Evolutionary conservation across 192 early-diverging fungal genomes (phyloP), one percentile per base, ranked within the genome.

Genomic region (Paraglomus occultum): DNA sequence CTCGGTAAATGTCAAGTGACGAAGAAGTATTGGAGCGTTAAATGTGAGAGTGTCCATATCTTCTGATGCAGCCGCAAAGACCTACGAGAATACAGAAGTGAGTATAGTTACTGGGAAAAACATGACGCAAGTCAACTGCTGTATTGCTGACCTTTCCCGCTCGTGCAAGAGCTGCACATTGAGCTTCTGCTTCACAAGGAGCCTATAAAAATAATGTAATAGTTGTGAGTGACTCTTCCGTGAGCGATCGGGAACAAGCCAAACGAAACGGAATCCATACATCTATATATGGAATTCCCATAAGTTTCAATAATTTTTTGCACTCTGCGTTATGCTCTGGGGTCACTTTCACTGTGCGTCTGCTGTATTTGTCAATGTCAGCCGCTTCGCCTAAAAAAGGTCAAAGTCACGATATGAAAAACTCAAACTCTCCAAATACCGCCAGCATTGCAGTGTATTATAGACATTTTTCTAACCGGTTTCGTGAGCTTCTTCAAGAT

Each of bases 31-130:
- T 0, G 97, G 94, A 1, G 95, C 78, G 10, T 88, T 89, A 79
- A 99, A 99, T 12, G 94, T 92, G 53, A 99, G 80, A 0, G 97
- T 99, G 69, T 99, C 97, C 95, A 99, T 98, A 80, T 99, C 97
- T 72, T 99, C 95, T 10, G 94, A 95, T 17, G 93, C 95, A 15
- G 95, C 94, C 38, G 91, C 97, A 75, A 88, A 97, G 2, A 99
- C 94, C 82, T 83, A 39, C 74, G n/a, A 40, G 22, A 18, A 9
- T 76, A 73, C 54, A 20, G 31, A 31, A 3, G 3, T 31, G 31
- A 31, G 31, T 31, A 31, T 31, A 3, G 31, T 31, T 31, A 31
- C 31, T 31, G 31, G 31, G 3, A 31, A 31, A 18, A 31, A 31
- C 31, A 31, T 31, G 31, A 31, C 3, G 31, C 31, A 31, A 38